Base-by-base conservation (phyloP, 768 basidiomycete genomes). In the Xanthoconium stramineum region DNA sequence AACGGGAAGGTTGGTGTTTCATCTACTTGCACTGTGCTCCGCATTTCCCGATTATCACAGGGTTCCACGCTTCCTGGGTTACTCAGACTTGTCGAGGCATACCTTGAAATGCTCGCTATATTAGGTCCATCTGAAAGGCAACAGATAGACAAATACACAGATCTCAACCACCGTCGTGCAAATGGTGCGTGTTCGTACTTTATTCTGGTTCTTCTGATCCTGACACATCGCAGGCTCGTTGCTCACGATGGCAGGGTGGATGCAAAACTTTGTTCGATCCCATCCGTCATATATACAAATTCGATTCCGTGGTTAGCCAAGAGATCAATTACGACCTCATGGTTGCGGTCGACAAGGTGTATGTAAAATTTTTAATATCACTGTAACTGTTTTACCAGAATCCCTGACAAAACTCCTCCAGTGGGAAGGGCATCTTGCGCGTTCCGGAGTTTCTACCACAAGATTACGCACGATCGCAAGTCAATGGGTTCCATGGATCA, bases 251-350 rank as follows among this genome's bases (percentile, higher is more conserved):
- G 97, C 97, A 12, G 83, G 85, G 5, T 99, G 94, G 93, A 94
- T 97, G 55, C 83, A 97, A 36, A 80, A 89, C 45, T 98, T 98
- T 73, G 89, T 99, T 40, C 28, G 85, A 20, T 80, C 85, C 1
- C 97, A 99, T 70, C 91, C 95, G 9, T 80, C 76, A n/a, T 99
- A n/a, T n/a, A n/a, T n/a, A 99, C 76, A 87, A 89, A 70, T 80
- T 83, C 50, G 93, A 98, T 73, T 96, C 93, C 17, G 88, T 89
- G 48, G 91, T 99, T 19, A 88, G 80, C 50, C 81, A 91, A 64
- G 85, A 89, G 72, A 93, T 98, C 68, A 97, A 94, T 66, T 97
- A 95, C 68, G 97, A 99, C 73, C 80, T 98, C 24, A 78, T 96
- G 67, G 79, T 84, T 42, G 90, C 91, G 4, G 75, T 96, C 4